Evolutionary conservation across 371 early-diverging fungal genomes (phyloP), one percentile per base, ranked within the genome.

Genomic region (Rhizopus sp.): DNA sequence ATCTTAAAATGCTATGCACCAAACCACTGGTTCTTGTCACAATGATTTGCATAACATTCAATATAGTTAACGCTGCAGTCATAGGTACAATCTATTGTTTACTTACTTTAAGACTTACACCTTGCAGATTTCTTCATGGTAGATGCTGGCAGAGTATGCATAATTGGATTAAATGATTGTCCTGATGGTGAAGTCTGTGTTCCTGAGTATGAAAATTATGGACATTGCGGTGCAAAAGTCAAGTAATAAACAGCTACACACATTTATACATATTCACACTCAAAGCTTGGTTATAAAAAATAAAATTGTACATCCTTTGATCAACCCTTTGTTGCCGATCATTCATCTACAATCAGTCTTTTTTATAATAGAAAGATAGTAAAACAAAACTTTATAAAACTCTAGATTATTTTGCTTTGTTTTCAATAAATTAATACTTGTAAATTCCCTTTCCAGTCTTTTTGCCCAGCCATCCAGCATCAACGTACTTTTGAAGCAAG

Each of bases 401-500:
- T 10, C 38, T 13, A 37, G 13, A 37, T 10, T 6, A 15, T n/a
- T n/a, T 41, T 23, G 23, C 23, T 23, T 23, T 23, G 2, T 23
- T 23, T 23, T 23, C 23, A 23, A 41, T n/a, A 15, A 44, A 41
- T 63, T 60, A 56, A 53, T 96, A 96, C 33, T 78, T 78, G 80
- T 96, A 97, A 69, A 98, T 89, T 33, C 98, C 98, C 56, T 87
- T 84, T 50, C 95, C 96, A 38, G 67, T 53, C 79, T 98, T 98
- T 75, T 93, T 94, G 44, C 97, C 98, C 50, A 95, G 72, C 93
- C 94, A 96, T 7, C 98, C 98, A 42, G 98, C 97, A 78, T 97
- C 96, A 9, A 98, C 98, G 62, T 94, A 93, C 72, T 94, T 93
- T 69, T 88, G 87, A 63, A 98, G 82, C 66, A 98, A 74, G 16